A percentile compares a stretch with the other conserved stretches of the same genome.
Evolutionary conservation across 345 rosid genomes (phyloP).

Genomic region (Tarenaya hassleriana): DNA sequence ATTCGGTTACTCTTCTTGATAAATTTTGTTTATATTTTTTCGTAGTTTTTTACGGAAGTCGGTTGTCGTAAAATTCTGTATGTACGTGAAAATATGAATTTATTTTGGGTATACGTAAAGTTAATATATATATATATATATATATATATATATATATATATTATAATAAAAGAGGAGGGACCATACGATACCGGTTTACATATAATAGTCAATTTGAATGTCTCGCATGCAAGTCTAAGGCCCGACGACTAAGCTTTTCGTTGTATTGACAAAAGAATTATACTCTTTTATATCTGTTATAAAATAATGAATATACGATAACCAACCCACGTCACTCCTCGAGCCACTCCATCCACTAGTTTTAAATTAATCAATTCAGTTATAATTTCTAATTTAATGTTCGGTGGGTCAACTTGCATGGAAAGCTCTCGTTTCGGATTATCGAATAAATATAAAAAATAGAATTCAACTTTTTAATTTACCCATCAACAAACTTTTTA

Average conservation of each 20-base stretch:
- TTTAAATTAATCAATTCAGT: constrained; percentile 13
- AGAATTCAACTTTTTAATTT: background rate
- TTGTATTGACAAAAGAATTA: background rate
- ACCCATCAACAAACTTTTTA: constrained; percentile 1
- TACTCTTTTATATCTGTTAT: too few species aligned
- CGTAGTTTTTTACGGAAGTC: background rate
- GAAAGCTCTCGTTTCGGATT: constrained; percentile 6
- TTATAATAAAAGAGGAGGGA: too few species aligned
- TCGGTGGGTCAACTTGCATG: constrained; percentile 34
- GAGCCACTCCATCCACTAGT: constrained; percentile 53
- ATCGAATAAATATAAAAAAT: background rate
- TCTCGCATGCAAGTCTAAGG: constrained; percentile 33
- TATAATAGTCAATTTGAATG: constrained; percentile 42
- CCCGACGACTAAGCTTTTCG: constrained; percentile 3
- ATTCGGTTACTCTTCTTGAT: too few species aligned
- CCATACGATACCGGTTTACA: too few species aligned
- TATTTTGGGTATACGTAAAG: too few species aligned
- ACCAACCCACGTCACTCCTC: constrained; percentile 42
- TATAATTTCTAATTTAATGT: constrained; percentile 27
- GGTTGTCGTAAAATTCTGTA: too few species aligned
- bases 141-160: too few species aligned
- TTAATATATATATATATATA: too few species aligned
- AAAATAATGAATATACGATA: background rate
- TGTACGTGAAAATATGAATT: too few species aligned
- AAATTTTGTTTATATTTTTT: too few species aligned